A percentile compares a stretch with the other conserved stretches of the same genome.
These are phyloP conservation scores for Vigna hirtella DNA, from an alignment of 306 rosid species.

Conservation along the genomic window DNA sequence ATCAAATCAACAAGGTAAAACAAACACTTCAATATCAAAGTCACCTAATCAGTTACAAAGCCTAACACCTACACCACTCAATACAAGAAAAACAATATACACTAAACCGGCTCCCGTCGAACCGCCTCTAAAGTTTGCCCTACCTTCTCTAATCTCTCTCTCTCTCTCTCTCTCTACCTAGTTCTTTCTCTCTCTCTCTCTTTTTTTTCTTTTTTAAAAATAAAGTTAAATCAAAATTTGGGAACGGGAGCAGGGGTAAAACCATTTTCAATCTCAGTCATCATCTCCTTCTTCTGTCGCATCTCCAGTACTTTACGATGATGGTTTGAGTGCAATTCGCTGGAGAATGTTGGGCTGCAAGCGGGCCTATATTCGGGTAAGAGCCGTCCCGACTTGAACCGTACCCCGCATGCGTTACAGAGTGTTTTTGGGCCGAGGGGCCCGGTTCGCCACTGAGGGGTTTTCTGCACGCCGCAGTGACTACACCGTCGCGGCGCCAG, in stretches of 20 bases:
- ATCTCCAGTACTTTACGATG: conserved; percentile 95
- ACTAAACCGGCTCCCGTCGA: conserved; percentile 47
- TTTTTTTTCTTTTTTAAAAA: background rate
- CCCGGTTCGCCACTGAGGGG: conserved; percentile 98
- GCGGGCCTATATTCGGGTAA: conserved; percentile 96
- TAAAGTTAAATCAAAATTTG: conserved; percentile 53
- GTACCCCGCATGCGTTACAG: conserved; percentile 92
- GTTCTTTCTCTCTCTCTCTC: background rate
- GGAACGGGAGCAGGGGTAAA: conserved; percentile 38
- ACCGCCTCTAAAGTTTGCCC: conserved; percentile 45
- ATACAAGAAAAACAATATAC: conserved; percentile 48
- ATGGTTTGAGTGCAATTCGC: conserved; percentile 82
- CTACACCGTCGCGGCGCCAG: conserved; percentile 74
- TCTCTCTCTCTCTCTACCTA: conserved; percentile 34
- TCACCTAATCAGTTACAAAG: conserved; percentile 49
- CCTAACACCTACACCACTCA: conserved; percentile 57
- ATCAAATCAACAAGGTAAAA: background rate
- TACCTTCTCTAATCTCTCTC: background rate
- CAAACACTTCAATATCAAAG: conserved; percentile 2
- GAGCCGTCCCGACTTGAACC: conserved; percentile 91
- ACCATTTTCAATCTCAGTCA: conserved; percentile 43
- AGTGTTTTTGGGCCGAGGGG: conserved; percentile 91
- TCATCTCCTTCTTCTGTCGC: conserved; percentile 79
- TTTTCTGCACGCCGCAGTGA: conserved; percentile 94
- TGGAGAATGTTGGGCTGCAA: conserved; percentile 91